phyloP scores from a whole-genome alignment of 306 rosid genomes.

The Fagus sylvatica region DNA sequence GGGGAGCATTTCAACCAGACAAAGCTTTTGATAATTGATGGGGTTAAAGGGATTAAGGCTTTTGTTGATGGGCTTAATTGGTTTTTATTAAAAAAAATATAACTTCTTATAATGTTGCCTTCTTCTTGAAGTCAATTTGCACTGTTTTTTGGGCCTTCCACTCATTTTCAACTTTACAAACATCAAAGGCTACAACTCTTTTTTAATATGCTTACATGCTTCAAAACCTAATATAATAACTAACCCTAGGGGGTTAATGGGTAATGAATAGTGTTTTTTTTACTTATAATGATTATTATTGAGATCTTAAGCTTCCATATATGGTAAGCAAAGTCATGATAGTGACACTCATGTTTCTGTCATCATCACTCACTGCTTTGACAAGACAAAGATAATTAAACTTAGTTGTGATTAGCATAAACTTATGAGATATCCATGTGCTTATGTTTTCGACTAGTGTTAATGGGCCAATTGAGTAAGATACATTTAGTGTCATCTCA shows the following conservation, averaged over 20 bases:
- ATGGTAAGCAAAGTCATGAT: conserved; percentile 54
- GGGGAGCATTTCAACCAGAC: conserved; percentile 71
- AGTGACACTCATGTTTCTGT: conserved; percentile 52
- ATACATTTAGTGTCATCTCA: conserved; percentile 59
- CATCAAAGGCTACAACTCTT: background rate
- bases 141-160: conserved; percentile 4
- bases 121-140: conserved; percentile 36
- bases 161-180: conserved; percentile 18
- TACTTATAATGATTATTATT: conserved; percentile 37
- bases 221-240: conserved; percentile 24
- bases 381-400: conserved; percentile 57
- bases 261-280: conserved; percentile 15
- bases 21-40: conserved; percentile 55
- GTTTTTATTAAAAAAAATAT: background rate
- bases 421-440: conserved; percentile 76
- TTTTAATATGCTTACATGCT: conserved; percentile 12
- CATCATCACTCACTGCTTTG: conserved; percentile 53
- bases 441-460: conserved; percentile 58
- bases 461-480: conserved; percentile 62
- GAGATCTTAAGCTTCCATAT: conserved; percentile 64
- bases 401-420: conserved; percentile 50
- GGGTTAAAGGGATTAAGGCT: conserved; percentile 34
- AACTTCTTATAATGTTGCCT: conserved; percentile 31
- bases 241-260: conserved; percentile 8
- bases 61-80: conserved; percentile 26